Base-by-base conservation (phyloP, 345 rosid genomes). In the Erucastrum elatum region DNA sequence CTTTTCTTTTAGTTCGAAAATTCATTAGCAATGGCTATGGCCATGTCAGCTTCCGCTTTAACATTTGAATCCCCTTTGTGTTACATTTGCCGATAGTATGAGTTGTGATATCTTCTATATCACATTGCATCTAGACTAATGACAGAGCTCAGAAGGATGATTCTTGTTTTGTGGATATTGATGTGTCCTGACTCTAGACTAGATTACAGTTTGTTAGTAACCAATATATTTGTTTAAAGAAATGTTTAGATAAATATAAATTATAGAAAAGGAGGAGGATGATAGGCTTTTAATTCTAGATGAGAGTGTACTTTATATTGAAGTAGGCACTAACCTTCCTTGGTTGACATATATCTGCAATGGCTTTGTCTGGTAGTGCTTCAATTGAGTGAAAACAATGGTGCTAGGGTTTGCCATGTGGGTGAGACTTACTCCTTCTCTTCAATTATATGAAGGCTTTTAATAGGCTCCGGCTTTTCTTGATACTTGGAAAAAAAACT, bases 321-420 rank as follows among this genome's bases (percentile, higher is more conserved):
- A 80, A 75, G 59, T 71, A 80, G 72, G 73, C 83, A 80, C 80
- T 83, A 74, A 77, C 82, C 79, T 84, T 77, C 76, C 60, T 75
- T 70, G 30, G 39, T 60, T 64, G 58, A 72, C 73, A 81, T 75
- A 68, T 80, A 84, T 84, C 78, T 81, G 86, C 86, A 70, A 84
- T 81, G 78, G 67, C 76, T 81, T 84, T 86, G 88, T 87, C 87
- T 53, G 77, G 75, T 86, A 84, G 87, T 76, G 68, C 74, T 82
- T 82, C 37, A 84, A 81, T 72, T 81, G 78, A 81, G 71, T 79
- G 85, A 84, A 79, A 84, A 82, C 77, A 77, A 84, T 75, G 87
- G 81, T 78, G 80, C 80, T 65, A 74, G 76, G 82, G 81, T 65
- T 79, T 84, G 78, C 85, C 83, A 85, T 78, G 84, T 79, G 84